phyloP scores from a whole-genome alignment of 176 grass and related monocot genomes.

The Chloris gayana region DNA sequence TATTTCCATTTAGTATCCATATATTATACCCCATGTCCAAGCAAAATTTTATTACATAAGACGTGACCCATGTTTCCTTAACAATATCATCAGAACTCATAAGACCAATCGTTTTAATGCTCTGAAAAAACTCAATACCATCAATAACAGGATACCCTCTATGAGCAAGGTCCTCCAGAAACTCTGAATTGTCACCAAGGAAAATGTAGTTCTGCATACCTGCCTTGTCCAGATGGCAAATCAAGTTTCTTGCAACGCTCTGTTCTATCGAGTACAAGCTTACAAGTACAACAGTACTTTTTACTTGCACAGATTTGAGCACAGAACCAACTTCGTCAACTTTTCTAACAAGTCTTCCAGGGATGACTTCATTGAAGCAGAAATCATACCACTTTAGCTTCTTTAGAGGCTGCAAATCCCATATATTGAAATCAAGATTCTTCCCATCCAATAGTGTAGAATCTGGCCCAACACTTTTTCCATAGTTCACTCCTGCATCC shows the following conservation, averaged over 20 bases:
- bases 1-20: slow-evolving; percentile 88
- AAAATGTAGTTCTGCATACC: slow-evolving; percentile 72
- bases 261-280: slow-evolving; percentile 61
- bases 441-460: slow-evolving; percentile 73
- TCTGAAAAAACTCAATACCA: slow-evolving; percentile 49
- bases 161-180: slow-evolving; percentile 74
- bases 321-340: slow-evolving; percentile 68
- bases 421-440: slow-evolving; percentile 69
- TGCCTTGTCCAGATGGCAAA: slow-evolving; percentile 83
- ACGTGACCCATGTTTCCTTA: slow-evolving; percentile 66
- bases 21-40: slow-evolving; percentile 79
- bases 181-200: slow-evolving; percentile 60
- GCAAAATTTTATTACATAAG: slow-evolving; percentile 60
- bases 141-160: slow-evolving; percentile 89
- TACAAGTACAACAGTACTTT: slow-evolving; percentile 62
- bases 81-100: slow-evolving; percentile 38
- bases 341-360: slow-evolving; percentile 60
- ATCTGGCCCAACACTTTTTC: slow-evolving; percentile 89
- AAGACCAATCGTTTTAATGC: slow-evolving; percentile 35
- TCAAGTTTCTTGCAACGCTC: slow-evolving; percentile 69
- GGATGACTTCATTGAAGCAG: slow-evolving; percentile 72
- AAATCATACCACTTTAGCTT: slow-evolving; percentile 83
- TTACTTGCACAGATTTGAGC: slow-evolving; percentile 56
- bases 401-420: slow-evolving; percentile 58
- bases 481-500: slow-evolving; percentile 95